Base-by-base conservation (phyloP, 192 early-diverging fungal species). In the Chytriomyces sp. region DNA sequence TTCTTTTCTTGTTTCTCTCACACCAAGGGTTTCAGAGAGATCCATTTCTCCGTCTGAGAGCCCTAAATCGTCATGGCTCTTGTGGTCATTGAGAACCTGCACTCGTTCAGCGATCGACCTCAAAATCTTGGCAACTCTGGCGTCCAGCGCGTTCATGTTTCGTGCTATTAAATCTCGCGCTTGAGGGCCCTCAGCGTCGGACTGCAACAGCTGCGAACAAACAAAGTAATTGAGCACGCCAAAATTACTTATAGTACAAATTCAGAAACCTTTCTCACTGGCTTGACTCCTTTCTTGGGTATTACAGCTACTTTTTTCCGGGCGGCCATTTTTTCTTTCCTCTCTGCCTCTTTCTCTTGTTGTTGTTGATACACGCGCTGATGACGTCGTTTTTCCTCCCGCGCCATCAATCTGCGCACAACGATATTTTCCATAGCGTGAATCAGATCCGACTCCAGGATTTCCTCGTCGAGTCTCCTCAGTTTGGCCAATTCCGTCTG, bases 61-160 rank as follows among this genome's bases (percentile, higher is more conserved):
- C 59, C n/a, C 32, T 14, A 30, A 8, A 14, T 4, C 54, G 26
- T 65, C 41, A 52, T 70, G 41, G 17, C 28, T 39, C 25, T n/a
- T 31, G 7, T 59, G 10, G 22, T 5, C 17, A 60, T 60, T 8
- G 14, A 7, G n/a, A 10, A 54, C 17, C 17, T 12, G 39, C 26
- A 14, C 34, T 31, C 63, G 7, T 53, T 67, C 64, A 19, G 74
- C 74, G 25, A 75, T 59, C 4, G 64, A 28, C 30, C 59, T 62
- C n/a, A 64, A 56, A 61, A 75, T 75, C 39, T 75, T 75, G 3
- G 56, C 25, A 14, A 69, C 65, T 34, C 65, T 36, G 6, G 64
- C 57, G 41, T 57, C 34, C 31, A 75, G 40, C 12, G 12, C 10
- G 17, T 44, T 19, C 39, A 75, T 40, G 33, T 70, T 70, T 33